These are phyloP conservation scores for Patellaria atrata DNA, from an alignment of 495 filamentous ascomycete species.

Conservation along the genomic window DNA sequence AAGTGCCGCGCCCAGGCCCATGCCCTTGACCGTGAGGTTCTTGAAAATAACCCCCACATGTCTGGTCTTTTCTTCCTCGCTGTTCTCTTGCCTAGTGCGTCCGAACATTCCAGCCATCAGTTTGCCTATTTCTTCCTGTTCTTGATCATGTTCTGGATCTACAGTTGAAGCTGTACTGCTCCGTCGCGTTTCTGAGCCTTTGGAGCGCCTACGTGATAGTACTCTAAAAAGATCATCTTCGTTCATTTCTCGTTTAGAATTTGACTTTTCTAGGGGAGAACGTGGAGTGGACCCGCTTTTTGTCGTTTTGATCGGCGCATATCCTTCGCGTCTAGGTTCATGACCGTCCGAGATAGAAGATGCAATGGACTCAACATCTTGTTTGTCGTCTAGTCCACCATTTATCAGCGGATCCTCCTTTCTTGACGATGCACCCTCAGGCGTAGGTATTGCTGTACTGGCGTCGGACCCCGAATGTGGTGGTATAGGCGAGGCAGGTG, in stretches of 20 bases:
- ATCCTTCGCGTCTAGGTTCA: no score
- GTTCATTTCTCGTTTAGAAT: slow-evolving; percentile 16
- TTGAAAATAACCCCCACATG: slow-evolving; percentile 28
- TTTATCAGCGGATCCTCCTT: no score
- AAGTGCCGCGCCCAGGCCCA: slow-evolving; percentile 50
- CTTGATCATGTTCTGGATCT: slow-evolving; percentile 31
- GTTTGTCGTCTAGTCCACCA: no score
- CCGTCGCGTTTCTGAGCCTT: no score
- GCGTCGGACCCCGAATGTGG: slow-evolving; percentile 2
- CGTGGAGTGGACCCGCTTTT: no score
- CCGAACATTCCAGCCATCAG: slow-evolving; percentile 55
- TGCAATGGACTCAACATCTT: no score
- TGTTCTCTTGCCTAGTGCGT: slow-evolving; percentile 40
- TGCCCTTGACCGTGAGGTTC: slow-evolving; percentile 44
- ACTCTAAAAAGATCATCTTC: slow-evolving; percentile 38
- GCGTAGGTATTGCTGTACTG: slow-evolving; percentile 11
- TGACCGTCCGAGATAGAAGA: no score
- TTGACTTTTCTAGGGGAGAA: slow-evolving; percentile 2
- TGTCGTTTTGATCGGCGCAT: no score
- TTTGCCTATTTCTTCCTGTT: slow-evolving; percentile 42
- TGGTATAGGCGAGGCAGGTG: no score
- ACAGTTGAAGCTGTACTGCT: slow-evolving; percentile 14
- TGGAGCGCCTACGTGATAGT: slow-evolving; percentile 36
- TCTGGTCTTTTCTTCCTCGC: slow-evolving; percentile 47
- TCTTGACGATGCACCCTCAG: no score